Conservation (phyloP, 805 yeast species). For the Candida sithepensis region DNA sequence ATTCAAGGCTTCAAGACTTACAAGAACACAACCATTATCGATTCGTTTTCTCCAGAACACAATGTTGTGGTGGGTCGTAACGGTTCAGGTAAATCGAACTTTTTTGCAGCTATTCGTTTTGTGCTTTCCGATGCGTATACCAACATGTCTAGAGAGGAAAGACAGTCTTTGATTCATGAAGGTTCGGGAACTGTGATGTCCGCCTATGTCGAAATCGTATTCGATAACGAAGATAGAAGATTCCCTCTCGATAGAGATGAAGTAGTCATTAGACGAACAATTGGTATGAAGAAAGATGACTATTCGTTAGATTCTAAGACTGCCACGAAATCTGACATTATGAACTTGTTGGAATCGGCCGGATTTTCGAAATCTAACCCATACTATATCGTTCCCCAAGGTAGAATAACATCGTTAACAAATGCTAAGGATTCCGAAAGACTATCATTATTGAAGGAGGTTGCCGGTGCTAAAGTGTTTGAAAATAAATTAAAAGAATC, state of each 20-base stretch:
- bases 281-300: conserved; percentile 91
- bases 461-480: conserved; percentile 92
- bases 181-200: conserved; percentile 89
- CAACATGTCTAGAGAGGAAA: conserved; percentile 77
- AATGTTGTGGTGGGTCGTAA: conserved; percentile 90
- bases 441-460: conserved; percentile 75
- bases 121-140: conserved; percentile 88
- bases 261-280: conserved; percentile 77
- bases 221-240: conserved; percentile 76
- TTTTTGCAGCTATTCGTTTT: conserved; percentile 91
- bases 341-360: conserved; percentile 81
- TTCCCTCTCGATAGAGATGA: conserved; percentile 68
- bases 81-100: conserved; percentile 96
- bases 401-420: conserved; percentile 81
- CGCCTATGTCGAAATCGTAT: conserved; percentile 86
- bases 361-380: conserved; percentile 91
- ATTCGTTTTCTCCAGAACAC: conserved; percentile 71
- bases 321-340: conserved; percentile 75
- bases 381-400: conserved; percentile 96
- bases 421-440: conserved; percentile 87
- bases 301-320: conserved; percentile 78
- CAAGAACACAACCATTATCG: conserved; percentile 75
- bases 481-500: conserved; percentile 80
- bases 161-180: conserved; percentile 84
- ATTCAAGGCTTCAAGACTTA: conserved; percentile 95